These are phyloP conservation scores for Graphilbum fragrans DNA, from an alignment of 2,329 filamentous ascomycete genomes.

Conservation along the genomic window DNA sequence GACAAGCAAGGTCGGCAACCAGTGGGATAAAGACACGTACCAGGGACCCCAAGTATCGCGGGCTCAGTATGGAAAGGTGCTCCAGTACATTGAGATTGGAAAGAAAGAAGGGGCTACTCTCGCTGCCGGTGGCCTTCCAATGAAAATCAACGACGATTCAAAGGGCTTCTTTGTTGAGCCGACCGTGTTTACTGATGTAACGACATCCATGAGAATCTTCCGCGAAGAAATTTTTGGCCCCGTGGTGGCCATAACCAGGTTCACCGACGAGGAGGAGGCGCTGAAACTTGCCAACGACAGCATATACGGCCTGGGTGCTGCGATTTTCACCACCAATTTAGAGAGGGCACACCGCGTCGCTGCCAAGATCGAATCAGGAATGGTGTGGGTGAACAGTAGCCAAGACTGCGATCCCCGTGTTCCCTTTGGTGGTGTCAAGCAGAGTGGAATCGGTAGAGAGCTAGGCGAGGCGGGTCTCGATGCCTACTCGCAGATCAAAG, in stretches of 20 bases:
- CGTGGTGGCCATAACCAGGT: slow-evolving; percentile 20
- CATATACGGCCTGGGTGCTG: slow-evolving; percentile 43
- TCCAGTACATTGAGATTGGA: slow-evolving; percentile 53
- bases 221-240: slow-evolving; percentile 24
- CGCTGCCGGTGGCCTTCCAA: slow-evolving; percentile 42
- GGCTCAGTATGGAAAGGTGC: slow-evolving; percentile 53
- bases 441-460: slow-evolving; percentile 23
- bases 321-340: slow-evolving; percentile 46
- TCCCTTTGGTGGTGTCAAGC: slow-evolving; percentile 28
- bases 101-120: slow-evolving; percentile 54
- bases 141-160: slow-evolving; percentile 30
- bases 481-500: slow-evolving; percentile 20
- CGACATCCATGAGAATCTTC: slow-evolving; percentile 21
- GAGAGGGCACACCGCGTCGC: slow-evolving; percentile 29
- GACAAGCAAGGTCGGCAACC: slow-evolving; percentile 51
- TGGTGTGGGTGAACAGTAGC: slow-evolving; percentile 34
- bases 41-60: slow-evolving; percentile 61
- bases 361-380: slow-evolving; percentile 43
- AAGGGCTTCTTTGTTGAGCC: slow-evolving; percentile 23
- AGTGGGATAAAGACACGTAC: slow-evolving; percentile 53
- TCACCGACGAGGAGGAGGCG: slow-evolving; percentile 24
- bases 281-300: slow-evolving; percentile 28
- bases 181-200: slow-evolving; percentile 23
- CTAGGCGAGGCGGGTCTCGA: slow-evolving; percentile 21
- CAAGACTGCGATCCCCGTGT: slow-evolving; percentile 37